Evolutionary conservation across 768 basidiomycete genomes (phyloP), one percentile per base, ranked within the genome.

Genomic region (Russula compacta): DNA sequence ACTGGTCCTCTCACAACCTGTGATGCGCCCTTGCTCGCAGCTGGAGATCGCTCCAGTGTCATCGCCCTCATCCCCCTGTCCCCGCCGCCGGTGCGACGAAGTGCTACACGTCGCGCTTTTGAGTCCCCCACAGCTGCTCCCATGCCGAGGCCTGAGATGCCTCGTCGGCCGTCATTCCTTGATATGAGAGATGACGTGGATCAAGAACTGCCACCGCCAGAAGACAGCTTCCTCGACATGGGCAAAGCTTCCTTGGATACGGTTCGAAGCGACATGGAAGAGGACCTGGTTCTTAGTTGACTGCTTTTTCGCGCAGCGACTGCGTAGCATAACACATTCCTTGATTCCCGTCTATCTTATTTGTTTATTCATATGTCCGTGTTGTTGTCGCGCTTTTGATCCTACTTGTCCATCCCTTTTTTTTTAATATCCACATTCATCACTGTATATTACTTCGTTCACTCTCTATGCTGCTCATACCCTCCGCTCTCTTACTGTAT

Each of bases 101-200:
- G 44, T 47, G 38, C 6, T 10, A 4, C 61, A 48, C 52, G 63
- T 24, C 60, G n/a, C 60, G 42, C 12, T 52, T 58, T 54, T n/a
- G 63, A 64, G n/a, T 35, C 43, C 38, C 19, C 53, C 38, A n/a
- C 53, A 40, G 43, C 57, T n/a, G 17, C 71, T 42, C 39, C 61
- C 15, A 47, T 33, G 17, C 29, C 15, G 40, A 78, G 79, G 49
- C 78, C 75, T 51, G 81, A 81, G 7, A 74, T 87, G 61, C 79
- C 84, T 74, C 77, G 77, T 67, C 86, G 87, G 68, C 83, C 87
- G 19, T 87, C 86, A 1, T 89, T 89, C 70, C 73, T 89, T 51
- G 85, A 87, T 39, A 86, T 89, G 60, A 84, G 74, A 24, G 75
- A 77, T 60, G 70, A 71, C 33, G 53, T 35, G 21, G 68, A 70